Evolutionary conservation across 805 yeast genomes (phyloP), one percentile per base, ranked within the genome.

Genomic region (Starmerella bacillaris): DNA sequence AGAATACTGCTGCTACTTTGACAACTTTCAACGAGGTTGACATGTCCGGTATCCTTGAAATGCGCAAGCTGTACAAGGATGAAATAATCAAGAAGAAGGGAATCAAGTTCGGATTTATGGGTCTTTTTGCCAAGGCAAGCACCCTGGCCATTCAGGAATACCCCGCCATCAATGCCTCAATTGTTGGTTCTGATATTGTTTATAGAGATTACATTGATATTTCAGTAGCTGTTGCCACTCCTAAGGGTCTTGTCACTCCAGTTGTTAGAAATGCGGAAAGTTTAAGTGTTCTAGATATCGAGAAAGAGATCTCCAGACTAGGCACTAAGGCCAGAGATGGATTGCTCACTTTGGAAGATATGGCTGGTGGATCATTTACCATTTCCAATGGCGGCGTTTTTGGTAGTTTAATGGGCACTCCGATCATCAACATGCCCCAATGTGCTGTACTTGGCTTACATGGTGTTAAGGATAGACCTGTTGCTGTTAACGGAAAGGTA

Each of bases 301-400:
- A 89, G 64, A 60, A 74, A 51, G 94, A 80, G 60, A 86, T 89
- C 47, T 57, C 72, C 37, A 61, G 63, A 49, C 67, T 89, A 52
- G 89, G 95, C 61, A 65, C 64, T 55, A 86, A 82, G 65, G 98
- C 98, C 44, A 79, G 96, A 61, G 96, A 86, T 57, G 89, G 89
- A 54, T 84, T 89, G 65, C 70, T 89, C 55, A 80, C 95, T 37
- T 63, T 89, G 46, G 98, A 89, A 67, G 98, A 89, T 61, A 86
- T 89, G 96, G 71, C 94, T 42, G 98, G 98, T 59, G 98, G 98
- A 60, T 84, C 96, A 41, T 84, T 89, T 69, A 89, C 98, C 54
- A 89, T 89, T 53, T 89, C 96, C 37, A 89, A 89, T 65, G 98
- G 98, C 59, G 98, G 98, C 61, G 94, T 89, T 39, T 89, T 89